Evolutionary conservation across 1,284 basidiomycete species (phyloP).

Genomic region (Leccinum fuscescens): DNA sequence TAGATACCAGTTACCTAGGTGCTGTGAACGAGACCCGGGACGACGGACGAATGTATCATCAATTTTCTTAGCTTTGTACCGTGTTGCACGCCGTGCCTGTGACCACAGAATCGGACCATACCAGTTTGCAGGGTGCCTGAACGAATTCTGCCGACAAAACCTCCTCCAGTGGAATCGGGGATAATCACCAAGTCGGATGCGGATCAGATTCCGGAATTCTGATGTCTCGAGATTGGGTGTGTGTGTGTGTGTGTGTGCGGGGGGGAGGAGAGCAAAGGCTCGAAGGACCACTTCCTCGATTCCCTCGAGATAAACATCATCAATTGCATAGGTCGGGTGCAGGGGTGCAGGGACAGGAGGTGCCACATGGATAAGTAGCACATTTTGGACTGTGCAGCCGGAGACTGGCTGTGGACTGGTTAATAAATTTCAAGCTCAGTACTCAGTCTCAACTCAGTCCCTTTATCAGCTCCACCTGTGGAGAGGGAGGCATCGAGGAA

Average conservation of each 20-base stretch:
- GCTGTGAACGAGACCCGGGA: too few relatives aligned
- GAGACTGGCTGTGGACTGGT: background rate
- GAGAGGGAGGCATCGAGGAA: background rate
- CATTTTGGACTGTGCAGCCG: background rate
- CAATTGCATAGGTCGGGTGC: background rate
- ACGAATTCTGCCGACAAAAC: too few relatives aligned
- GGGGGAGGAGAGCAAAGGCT: background rate
- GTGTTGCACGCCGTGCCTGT: too few relatives aligned
- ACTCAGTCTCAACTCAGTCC: background rate
- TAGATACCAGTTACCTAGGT: too few relatives aligned
- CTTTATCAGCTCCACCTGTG: background rate
- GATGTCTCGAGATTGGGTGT: background rate
- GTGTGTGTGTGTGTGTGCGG: background rate
- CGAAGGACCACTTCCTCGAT: background rate
- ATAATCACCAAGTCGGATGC: too few relatives aligned
- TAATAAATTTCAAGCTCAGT: background rate
- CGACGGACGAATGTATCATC: too few relatives aligned
- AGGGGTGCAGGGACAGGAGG: background rate
- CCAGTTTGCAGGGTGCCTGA: too few relatives aligned
- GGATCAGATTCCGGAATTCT: background rate
- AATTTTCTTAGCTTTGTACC: too few relatives aligned
- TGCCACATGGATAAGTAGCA: background rate
- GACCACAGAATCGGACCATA: too few relatives aligned
- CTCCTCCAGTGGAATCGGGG: too few relatives aligned
- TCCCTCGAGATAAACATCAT: background rate